Evolutionary conservation across 2,329 filamentous ascomycete species (phyloP).

Genomic region (Sordariomycetes sp.): DNA sequence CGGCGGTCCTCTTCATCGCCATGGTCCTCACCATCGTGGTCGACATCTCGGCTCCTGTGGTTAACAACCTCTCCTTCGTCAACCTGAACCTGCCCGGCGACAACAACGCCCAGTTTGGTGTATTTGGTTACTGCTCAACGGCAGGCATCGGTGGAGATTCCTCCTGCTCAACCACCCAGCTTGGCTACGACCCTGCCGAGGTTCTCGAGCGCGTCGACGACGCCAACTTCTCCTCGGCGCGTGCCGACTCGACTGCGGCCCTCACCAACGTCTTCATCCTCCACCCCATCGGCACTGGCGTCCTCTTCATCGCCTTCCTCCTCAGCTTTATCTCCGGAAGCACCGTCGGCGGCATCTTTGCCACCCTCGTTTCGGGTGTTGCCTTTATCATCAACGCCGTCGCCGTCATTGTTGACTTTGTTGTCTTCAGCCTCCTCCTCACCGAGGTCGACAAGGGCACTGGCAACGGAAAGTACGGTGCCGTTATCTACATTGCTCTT

Average conservation of each 20-base stretch:
- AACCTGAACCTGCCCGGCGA: constrained; percentile 35
- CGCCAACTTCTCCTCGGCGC: constrained; percentile 29
- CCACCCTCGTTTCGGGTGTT: constrained; percentile 37
- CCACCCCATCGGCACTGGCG: constrained; percentile 48
- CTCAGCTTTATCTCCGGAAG: constrained; percentile 8
- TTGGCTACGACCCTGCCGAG: constrained; percentile 47
- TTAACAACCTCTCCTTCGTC: constrained; percentile 43
- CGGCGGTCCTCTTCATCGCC: constrained; percentile 45
- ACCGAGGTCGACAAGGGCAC: constrained; percentile 38
- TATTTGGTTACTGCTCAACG: constrained; percentile 48
- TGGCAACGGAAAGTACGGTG: constrained; percentile 38
- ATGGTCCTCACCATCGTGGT: constrained; percentile 48
- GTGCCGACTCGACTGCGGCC: constrained; percentile 32
- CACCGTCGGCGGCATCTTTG: constrained; percentile 38
- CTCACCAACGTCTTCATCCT: constrained; percentile 53
- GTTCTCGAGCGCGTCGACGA: constrained; percentile 29
- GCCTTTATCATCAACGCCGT: constrained; percentile 39
- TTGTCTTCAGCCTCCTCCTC: constrained; percentile 43
- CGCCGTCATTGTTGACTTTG: constrained; percentile 47
- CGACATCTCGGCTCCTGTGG: constrained; percentile 49
- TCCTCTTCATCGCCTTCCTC: constrained; percentile 51
- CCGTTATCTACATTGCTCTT: constrained; percentile 50
- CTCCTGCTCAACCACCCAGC: constrained; percentile 28
- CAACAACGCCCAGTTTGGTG: constrained; percentile 42
- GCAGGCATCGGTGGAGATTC: constrained; percentile 3